A percentile compares a stretch with the other conserved stretches of the same genome.
These are phyloP conservation scores for Drechslera avenae DNA, from an alignment of 2,329 filamentous ascomycete species.

Conservation along the genomic window DNA sequence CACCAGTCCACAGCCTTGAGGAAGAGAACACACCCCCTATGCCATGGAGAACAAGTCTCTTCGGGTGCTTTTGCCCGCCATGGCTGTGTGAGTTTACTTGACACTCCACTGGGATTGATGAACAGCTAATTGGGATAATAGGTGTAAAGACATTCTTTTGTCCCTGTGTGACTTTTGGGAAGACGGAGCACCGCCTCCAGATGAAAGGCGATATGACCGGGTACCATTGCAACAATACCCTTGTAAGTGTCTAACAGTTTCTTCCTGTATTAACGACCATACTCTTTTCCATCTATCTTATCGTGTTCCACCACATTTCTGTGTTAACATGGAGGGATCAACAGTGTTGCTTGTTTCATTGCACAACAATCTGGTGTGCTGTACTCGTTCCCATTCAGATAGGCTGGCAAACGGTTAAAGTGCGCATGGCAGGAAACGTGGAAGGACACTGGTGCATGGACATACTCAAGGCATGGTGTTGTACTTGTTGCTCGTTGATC, in stretches of 20 bases:
- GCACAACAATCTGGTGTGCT: too few species aligned
- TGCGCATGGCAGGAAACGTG: not conserved
- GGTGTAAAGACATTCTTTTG: conserved; percentile 2
- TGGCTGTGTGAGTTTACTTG: not conserved
- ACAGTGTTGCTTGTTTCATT: too few species aligned
- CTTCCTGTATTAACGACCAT: not conserved
- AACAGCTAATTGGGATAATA: not conserved
- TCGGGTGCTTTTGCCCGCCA: not conserved
- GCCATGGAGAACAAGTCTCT: too few species aligned
- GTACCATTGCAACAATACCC: not conserved
- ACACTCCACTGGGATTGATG: too few species aligned
- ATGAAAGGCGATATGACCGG: not conserved
- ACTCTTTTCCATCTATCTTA: not conserved
- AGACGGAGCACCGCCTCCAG: conserved; percentile 5
- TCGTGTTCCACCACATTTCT: too few species aligned
- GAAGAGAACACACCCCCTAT: too few species aligned
- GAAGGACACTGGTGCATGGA: not conserved
- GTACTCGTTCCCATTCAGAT: too few species aligned
- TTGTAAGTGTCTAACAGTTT: not conserved
- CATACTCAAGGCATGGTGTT: not conserved
- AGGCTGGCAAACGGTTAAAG: not conserved
- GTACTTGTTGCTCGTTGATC: conserved; percentile 4
- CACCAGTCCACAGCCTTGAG: too few species aligned
- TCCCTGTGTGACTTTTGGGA: conserved; percentile 6
- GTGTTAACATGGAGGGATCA: not conserved